Conservation (phyloP, 495 filamentous ascomycete genomes). For the Neurospora discreta region DNA sequence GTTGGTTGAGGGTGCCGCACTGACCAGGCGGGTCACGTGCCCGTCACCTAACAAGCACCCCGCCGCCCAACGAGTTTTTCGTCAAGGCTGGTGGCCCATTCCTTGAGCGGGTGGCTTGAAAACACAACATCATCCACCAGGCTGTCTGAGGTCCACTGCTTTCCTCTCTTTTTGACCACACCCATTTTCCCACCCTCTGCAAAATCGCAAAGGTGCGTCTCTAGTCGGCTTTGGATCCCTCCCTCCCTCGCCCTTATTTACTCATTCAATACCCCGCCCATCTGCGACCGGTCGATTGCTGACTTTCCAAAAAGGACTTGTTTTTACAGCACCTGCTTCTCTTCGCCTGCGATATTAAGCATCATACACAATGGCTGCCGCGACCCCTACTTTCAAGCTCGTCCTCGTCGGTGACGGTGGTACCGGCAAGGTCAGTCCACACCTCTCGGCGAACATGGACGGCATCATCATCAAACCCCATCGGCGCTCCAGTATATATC, state of each 20-base stretch:
- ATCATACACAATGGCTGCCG: constrained; percentile 46
- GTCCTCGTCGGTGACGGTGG: constrained; percentile 99
- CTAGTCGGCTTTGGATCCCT: background rate
- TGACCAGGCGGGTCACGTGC: constrained; percentile 20
- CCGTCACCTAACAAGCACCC: constrained; percentile 11
- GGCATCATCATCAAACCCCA: constrained; percentile 8
- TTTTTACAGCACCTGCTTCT: constrained; percentile 17
- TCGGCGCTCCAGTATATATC: background rate
- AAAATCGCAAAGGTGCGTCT: constrained; percentile 15
- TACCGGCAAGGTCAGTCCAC: constrained; percentile 81
- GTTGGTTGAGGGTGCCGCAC: constrained; percentile 7
- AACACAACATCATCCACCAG: constrained; percentile 22
- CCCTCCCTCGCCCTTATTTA: background rate
- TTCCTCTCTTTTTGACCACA: constrained; percentile 19
- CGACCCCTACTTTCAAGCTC: constrained; percentile 86
- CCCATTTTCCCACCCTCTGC: constrained; percentile 6
- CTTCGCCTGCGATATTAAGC: constrained; percentile 10
- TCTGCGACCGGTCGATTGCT: background rate
- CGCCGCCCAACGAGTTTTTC: constrained; percentile 30
- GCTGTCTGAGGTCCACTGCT: constrained; percentile 15
- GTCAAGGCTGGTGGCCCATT: constrained; percentile 21
- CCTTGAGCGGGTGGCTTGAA: constrained; percentile 16
- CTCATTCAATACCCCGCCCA: background rate
- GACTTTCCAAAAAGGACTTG: constrained; percentile 15
- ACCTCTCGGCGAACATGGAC: background rate